Percentiles rank a stretch among this genome's conserved stretches.
Evolutionary conservation across 345 rosid species (phyloP).

Genomic region (Lumnitzera littorea): DNA sequence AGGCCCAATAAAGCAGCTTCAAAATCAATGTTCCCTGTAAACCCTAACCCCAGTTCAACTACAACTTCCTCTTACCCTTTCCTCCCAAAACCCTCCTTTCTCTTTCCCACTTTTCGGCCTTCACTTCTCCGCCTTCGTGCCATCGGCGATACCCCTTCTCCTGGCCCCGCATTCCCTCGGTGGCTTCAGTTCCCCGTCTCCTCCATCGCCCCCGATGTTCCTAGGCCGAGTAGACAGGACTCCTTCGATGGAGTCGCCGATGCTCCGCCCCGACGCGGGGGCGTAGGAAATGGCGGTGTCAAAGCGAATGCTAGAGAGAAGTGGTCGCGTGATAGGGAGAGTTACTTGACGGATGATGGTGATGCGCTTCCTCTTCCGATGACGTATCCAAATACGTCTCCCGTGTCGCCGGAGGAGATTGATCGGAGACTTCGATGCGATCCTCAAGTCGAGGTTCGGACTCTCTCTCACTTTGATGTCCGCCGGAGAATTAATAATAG

Average conservation of each 20-base stretch:
- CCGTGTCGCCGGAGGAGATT: conserved; percentile 66
- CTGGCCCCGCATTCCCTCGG: conserved; percentile 36
- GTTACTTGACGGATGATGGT: conserved; percentile 57
- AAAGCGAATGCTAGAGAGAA: conserved; percentile 55
- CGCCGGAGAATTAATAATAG: too few species aligned
- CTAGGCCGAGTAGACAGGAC: conserved; percentile 41
- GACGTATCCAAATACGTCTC: conserved; percentile 77
- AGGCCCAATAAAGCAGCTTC: not conserved
- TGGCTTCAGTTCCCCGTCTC: conserved; percentile 36
- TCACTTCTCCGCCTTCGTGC: conserved; percentile 49
- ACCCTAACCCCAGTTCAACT: conserved; percentile 29
- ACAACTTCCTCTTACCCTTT: conserved; percentile 16
- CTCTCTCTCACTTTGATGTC: conserved; percentile 1
- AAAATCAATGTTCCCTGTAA: conserved; percentile 48
- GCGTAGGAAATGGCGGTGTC: conserved; percentile 20
- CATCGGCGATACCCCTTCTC: conserved; percentile 51
- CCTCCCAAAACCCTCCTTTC: conserved; percentile 20
- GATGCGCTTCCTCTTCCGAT: conserved; percentile 95
- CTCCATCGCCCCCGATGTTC: conserved; percentile 36
- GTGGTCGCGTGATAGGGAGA: conserved; percentile 77
- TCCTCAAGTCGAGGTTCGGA: conserved; percentile 53
- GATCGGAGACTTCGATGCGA: conserved; percentile 72
- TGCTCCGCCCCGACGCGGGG: conserved; percentile 9
- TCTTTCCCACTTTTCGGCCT: conserved; percentile 17
- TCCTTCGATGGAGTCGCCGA: conserved; percentile 24